Evolutionary conservation across 2,329 filamentous ascomycete genomes (phyloP), one percentile per base, ranked within the genome.

Genomic region (Domatiomyces globalis): DNA sequence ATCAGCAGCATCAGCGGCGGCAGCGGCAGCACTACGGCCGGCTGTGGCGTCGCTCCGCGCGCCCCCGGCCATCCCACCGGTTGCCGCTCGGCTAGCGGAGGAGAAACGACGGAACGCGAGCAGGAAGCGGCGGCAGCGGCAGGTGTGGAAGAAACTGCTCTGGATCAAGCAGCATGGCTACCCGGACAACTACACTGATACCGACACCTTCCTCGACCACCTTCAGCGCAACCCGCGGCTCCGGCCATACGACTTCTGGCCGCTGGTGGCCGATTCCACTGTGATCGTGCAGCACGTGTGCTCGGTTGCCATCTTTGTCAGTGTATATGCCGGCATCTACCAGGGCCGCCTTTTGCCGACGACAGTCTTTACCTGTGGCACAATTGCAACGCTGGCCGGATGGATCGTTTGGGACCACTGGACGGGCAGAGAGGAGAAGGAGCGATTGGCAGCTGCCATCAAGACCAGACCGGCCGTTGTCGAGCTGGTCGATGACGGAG

Each of bases 141-240:
- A 80, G 48, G 79, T 79, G 9, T 96, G 90, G 86, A 94, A 94
- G 75, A 96, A 96, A 72, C 71, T 98, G 58, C 77, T 98, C 51
- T 98, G 92, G 92, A 89, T 98, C 63, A 95, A 94, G 70, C 92
- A 96, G 42, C 46, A 54, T 43, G 33, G 60, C 89, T 87, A 94
- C 65, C 89, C 92, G n/a, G 92, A 98, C 67, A 98, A 98, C 67
- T 96, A 96, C 66, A 96, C 92, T 43, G 92, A 98, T 65, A 88
- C 92, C 65, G 86, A 87, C 54, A 96, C 92, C 1, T 98, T 98
- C 62, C 82, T 98, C 59, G 90, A 95, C 64, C 88, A 94, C 62
- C 79, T 98, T 17, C 90, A 98, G 67, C 81, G 89, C 46, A 98
- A 98, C 66, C 90, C 90, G 4, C 83, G 89, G 43, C 78, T 96